phyloP scores from a whole-genome alignment of 1,284 basidiomycete species.

The Trametes hirsuta region DNA sequence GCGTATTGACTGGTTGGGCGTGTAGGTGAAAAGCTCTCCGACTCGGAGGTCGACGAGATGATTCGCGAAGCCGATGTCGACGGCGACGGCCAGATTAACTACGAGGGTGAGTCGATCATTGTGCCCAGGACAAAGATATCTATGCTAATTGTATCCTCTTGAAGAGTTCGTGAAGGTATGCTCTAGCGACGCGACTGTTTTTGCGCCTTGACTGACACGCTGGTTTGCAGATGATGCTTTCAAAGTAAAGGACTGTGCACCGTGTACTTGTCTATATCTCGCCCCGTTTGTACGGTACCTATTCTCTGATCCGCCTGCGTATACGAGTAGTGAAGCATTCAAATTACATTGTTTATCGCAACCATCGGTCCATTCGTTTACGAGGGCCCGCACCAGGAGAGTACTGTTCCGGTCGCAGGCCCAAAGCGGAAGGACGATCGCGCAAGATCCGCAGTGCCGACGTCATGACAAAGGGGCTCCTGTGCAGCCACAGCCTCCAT shows the following conservation, averaged over 20 bases:
- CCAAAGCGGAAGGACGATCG: slow-evolving; percentile 4
- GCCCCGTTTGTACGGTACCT: slow-evolving; percentile 23
- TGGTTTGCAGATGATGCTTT: slow-evolving; percentile 56
- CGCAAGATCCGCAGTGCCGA: slow-evolving; percentile 11
- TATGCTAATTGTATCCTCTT: neutral
- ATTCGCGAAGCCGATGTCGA: slow-evolving; percentile 98
- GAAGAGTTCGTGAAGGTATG: slow-evolving; percentile 73
- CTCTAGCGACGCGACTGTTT: neutral
- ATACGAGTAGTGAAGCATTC: slow-evolving; percentile 16
- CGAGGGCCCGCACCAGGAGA: neutral
- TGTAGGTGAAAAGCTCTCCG: slow-evolving; percentile 88
- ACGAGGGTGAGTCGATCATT: slow-evolving; percentile 59
- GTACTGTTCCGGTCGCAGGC: neutral
- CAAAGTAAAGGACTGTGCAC: slow-evolving; percentile 44
- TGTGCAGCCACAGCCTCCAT: slow-evolving; percentile 13
- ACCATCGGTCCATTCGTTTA: too few species aligned
- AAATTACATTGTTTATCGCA: neutral
- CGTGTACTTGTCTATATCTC: slow-evolving; percentile 10
- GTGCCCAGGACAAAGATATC: neutral
- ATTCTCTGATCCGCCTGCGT: slow-evolving; percentile 19
- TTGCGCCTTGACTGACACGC: slow-evolving; percentile 5
- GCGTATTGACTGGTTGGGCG: slow-evolving; percentile 4
- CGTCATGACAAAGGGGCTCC: slow-evolving; percentile 23
- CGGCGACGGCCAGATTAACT: slow-evolving; percentile 91
- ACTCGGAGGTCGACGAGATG: slow-evolving; percentile 97